A percentile compares a stretch with the other conserved stretches of the same genome.
Conservation (phyloP, 148 eudicot genomes). For the Vaccinium myrtillus region DNA sequence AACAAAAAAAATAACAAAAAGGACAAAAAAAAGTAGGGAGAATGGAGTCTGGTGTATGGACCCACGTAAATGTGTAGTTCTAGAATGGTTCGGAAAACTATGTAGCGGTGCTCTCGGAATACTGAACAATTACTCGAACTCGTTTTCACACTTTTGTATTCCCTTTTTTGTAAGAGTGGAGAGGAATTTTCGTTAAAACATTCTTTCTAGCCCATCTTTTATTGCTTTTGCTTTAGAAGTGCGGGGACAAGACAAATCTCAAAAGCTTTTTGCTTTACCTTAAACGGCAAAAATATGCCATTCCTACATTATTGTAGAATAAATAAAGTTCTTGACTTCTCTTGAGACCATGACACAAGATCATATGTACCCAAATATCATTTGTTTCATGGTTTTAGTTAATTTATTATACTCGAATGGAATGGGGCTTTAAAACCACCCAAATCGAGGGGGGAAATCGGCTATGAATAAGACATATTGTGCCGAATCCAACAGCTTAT, state of each 20-base stretch:
- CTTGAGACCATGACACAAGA: neutral
- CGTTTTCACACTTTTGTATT: neutral
- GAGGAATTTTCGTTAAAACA: neutral
- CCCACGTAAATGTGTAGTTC: too few species aligned
- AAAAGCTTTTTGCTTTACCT: neutral
- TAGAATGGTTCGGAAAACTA: too few species aligned
- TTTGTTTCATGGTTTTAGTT: neutral
- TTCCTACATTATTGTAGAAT: neutral
- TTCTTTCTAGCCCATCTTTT: neutral
- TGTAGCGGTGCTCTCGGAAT: too few species aligned
- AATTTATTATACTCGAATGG: neutral
- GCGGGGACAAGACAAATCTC: neutral
- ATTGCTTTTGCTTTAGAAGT: neutral
- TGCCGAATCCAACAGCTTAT: neutral
- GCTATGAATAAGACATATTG: neutral
- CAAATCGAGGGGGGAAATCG: neutral
- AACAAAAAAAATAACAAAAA: too few species aligned
- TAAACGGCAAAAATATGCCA: neutral
- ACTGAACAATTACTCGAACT: neutral
- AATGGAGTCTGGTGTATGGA: too few species aligned
- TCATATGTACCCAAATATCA: neutral
- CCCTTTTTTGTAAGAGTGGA: neutral
- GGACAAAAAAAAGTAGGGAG: too few species aligned
- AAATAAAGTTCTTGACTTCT: conserved; percentile 1
- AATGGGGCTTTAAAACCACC: neutral